phyloP scores from a whole-genome alignment of 2,329 filamentous ascomycete genomes.

The Fusarium pseudoanthophilum region DNA sequence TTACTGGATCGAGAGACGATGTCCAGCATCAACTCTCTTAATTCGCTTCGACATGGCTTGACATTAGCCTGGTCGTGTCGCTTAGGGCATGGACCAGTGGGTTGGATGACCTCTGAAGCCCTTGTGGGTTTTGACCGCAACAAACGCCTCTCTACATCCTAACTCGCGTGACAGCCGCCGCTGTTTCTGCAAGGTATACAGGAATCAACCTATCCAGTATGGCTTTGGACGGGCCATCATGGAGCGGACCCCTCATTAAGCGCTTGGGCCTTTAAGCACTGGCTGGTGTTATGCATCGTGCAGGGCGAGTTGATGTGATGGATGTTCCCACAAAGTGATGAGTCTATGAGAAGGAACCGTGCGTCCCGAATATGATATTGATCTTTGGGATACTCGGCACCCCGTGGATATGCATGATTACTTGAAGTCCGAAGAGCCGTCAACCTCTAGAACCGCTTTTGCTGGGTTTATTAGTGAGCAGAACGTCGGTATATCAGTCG shows the following conservation, averaged over 20 bases:
- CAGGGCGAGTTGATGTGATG: slow-evolving; percentile 7
- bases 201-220: slow-evolving; percentile 3
- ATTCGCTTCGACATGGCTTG: slow-evolving; percentile 9
- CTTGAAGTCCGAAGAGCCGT: not conserved
- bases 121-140: slow-evolving; percentile 29
- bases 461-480: slow-evolving; percentile 1
- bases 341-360: slow-evolving; percentile 8
- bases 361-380: not conserved
- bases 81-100: slow-evolving; percentile 18
- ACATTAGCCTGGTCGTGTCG: slow-evolving; percentile 4
- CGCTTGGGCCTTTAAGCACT: slow-evolving; percentile 21
- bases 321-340: not conserved
- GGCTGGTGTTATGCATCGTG: slow-evolving; percentile 28
- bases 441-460: not conserved
- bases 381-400: not conserved
- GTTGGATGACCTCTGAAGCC: slow-evolving; percentile 19
- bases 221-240: slow-evolving; percentile 13
- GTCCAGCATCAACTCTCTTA: not conserved
- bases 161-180: slow-evolving; percentile 25
- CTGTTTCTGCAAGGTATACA: slow-evolving; percentile 7
- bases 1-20: slow-evolving; percentile 1
- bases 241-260: slow-evolving; percentile 17
- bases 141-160: slow-evolving; percentile 15
- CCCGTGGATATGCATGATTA: not conserved
- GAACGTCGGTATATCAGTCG: slow-evolving; percentile 15